Evolutionary conservation across 768 basidiomycete genomes (phyloP), one percentile per base, ranked within the genome.

Genomic region (Russula vinacea): DNA sequence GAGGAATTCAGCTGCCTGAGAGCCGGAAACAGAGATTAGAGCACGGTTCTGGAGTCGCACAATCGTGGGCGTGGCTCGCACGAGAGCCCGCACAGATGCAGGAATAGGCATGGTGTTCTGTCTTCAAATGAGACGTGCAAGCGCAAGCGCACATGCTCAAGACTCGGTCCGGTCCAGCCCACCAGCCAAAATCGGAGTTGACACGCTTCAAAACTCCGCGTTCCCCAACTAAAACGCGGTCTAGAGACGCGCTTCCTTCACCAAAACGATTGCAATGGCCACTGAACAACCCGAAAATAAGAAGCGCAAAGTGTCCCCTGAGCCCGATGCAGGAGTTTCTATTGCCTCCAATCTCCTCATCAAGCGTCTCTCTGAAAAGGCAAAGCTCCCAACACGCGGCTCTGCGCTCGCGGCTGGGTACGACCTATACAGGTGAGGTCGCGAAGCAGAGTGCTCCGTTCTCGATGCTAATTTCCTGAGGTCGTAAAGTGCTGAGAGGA

Each of bases 401-500:
- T 93, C 90, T 3, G 75, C 85, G 2, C 78, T 94, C 55, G 84
- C 96, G 2, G 97, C 97, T 1, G 97, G 97, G 6, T 97, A 98
- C 72, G 97, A 99, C 75, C 79, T 99, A 42, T 95, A 94, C 77
- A 89, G 90, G 94, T 92, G 73, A n/a, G 79, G 67, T 32, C 49
- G n/a, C 19, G 24, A 42, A 33, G 11, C 42, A 44, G 16, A 42
- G 19, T 24, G 26, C 19, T 52, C 49, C 57, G 32, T 64, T 26
- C 14, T 51, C 8, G 13, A 13, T n/a, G 19, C 40, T 58, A n/a
- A 51, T 33, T 44, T 35, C 9, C 1, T 35, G 19, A 45, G 5
- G 32, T 17, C 40, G 19, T 17, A 19, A 68, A 96, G 94, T 73
- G 94, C 95, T 0, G 94, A 96, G 74, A 79, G 79, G 62, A 94